phyloP scores from a whole-genome alignment of 202 grass and related monocot genomes.

The Brachypodium distachyon region DNA sequence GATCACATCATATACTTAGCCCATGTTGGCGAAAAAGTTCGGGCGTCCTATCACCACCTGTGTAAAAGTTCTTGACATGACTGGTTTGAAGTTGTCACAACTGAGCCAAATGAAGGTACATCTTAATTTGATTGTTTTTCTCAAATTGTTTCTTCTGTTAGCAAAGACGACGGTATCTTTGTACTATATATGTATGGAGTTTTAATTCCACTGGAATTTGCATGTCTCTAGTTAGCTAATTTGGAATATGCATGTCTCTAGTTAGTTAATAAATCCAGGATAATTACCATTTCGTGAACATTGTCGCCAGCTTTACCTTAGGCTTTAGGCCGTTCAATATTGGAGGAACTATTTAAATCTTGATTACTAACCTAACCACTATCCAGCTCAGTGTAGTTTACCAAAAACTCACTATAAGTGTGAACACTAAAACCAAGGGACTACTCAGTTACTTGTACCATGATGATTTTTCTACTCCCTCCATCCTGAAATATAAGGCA shows the following conservation, averaged over 20 bases:
- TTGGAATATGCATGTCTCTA: not conserved
- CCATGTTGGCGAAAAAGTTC: constrained; percentile 51
- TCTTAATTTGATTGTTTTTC: not conserved
- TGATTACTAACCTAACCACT: not conserved
- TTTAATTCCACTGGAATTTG: not conserved
- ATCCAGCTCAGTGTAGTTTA: not conserved
- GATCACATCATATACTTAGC: constrained; percentile 41
- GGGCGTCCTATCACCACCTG: constrained; percentile 53
- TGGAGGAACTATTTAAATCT: not conserved
- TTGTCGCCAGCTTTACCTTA: not conserved
- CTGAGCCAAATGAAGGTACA: constrained; percentile 91
- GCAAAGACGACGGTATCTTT: not conserved
- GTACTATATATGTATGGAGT: not conserved
- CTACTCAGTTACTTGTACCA: not conserved
- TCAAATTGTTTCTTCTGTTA: not conserved
- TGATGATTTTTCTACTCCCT: not conserved
- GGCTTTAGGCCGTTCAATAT: not conserved
- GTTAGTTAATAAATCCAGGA: not conserved
- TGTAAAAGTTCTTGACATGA: constrained; percentile 92
- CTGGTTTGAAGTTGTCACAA: constrained; percentile 73
- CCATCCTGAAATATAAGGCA: too few relatives aligned
- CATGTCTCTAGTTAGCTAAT: not conserved
- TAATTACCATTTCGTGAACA: constrained; percentile 1
- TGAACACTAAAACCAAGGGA: not conserved
- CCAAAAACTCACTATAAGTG: not conserved